Conservation (phyloP, 2,329 filamentous ascomycete species). For the Cladosporium sp. region DNA sequence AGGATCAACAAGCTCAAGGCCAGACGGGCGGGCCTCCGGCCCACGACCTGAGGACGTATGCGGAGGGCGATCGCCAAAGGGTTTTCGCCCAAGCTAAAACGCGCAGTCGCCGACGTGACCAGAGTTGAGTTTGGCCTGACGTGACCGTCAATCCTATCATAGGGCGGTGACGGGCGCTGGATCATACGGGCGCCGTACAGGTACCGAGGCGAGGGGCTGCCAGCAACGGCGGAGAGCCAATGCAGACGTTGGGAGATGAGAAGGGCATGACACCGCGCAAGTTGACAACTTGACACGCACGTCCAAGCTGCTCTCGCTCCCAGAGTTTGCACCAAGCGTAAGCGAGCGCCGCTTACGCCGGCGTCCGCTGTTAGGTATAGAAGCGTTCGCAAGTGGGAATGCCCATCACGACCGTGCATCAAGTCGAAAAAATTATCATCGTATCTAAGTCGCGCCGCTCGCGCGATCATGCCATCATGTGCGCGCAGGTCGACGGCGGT, state of each 20-base stretch:
- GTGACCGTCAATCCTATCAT: neutral
- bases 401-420: too few species aligned
- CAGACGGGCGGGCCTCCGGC: neutral
- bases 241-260: conserved; percentile 2
- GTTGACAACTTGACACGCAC: too few species aligned
- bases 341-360: too few species aligned
- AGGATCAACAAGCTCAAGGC: neutral
- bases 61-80: conserved; percentile 6
- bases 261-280: neutral
- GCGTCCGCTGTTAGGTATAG: too few species aligned
- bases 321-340: too few species aligned
- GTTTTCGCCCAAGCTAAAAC: conserved; percentile 7
- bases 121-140: conserved; percentile 2
- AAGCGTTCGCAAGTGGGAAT: too few species aligned
- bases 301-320: too few species aligned
- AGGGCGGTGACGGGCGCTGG: neutral
- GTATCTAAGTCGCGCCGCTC: too few species aligned
- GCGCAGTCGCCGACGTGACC: conserved; percentile 1
- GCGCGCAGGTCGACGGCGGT: too few species aligned
- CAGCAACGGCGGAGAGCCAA: conserved; percentile 1
- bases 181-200: neutral
- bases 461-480: too few species aligned
- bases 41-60: neutral
- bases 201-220: neutral
- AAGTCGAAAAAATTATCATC: too few species aligned